A percentile compares a stretch with the other conserved stretches of the same genome.
phyloP scores from a whole-genome alignment of 371 early-diverging fungal species.

The Rhizopus microsporus region DNA sequence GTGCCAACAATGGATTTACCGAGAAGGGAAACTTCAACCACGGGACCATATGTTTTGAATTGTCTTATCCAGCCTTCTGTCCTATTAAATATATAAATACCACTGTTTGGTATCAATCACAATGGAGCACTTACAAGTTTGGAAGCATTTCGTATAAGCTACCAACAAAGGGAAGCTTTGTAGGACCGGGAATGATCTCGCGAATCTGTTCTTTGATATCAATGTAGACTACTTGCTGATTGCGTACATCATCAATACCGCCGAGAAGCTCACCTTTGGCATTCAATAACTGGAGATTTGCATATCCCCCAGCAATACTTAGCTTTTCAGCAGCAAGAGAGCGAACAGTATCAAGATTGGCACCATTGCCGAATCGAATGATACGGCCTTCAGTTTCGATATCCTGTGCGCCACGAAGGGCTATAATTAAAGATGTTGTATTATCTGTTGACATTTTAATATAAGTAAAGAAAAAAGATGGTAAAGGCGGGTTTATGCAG shows the following conservation, averaged over 20 bases:
- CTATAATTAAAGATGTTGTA: conserved; percentile 34
- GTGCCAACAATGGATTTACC: conserved; percentile 27
- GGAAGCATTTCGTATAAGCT: conserved; percentile 40
- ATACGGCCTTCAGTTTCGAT: conserved; percentile 35
- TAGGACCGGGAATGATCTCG: conserved; percentile 31
- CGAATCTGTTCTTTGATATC: conserved; percentile 25
- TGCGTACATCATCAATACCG: conserved; percentile 23
- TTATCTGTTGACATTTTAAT: conserved; percentile 17
- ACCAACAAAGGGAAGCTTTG: conserved; percentile 36
- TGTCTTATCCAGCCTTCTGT: conserved; percentile 29
- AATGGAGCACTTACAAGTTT: conserved; percentile 25
- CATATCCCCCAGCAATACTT: conserved; percentile 11
- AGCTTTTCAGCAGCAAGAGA: conserved; percentile 34
- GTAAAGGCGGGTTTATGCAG: no score
- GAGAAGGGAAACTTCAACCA: conserved; percentile 31
- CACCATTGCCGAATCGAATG: conserved; percentile 27
- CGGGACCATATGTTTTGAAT: conserved; percentile 32
- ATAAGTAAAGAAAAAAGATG: no score
- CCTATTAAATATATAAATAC: conserved; percentile 6
- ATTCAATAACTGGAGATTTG: conserved; percentile 18
- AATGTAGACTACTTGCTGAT: conserved; percentile 31
- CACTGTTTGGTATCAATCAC: not conserved
- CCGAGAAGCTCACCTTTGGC: conserved; percentile 17
- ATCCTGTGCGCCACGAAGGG: conserved; percentile 18
- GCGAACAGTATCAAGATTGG: conserved; percentile 31